Evolutionary conservation across 306 rosid species (phyloP).

Genomic region (Erythrophleum fordii): DNA sequence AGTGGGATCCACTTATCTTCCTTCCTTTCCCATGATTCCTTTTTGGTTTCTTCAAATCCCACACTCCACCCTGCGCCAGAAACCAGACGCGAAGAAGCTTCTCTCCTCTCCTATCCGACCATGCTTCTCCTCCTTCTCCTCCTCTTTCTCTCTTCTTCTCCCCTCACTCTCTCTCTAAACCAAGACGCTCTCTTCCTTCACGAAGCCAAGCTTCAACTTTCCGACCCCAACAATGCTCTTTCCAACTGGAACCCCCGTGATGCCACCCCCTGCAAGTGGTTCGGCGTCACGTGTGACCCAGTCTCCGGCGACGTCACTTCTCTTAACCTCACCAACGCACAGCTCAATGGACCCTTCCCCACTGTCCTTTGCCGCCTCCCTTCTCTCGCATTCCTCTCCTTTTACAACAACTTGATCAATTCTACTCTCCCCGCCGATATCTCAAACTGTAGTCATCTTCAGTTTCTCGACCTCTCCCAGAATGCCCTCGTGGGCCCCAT

Average conservation of each 20-base stretch:
- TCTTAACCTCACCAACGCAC: conserved; percentile 40
- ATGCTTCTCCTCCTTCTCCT: conserved; percentile 28
- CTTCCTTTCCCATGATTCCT: background rate
- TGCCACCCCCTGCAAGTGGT: conserved; percentile 69
- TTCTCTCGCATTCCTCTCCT: conserved; percentile 57
- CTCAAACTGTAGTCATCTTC: conserved; percentile 50
- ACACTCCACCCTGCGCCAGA: background rate
- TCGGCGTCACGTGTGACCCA: conserved; percentile 49
- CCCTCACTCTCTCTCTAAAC: conserved; percentile 49
- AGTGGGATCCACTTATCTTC: background rate
- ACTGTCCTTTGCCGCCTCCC: conserved; percentile 62
- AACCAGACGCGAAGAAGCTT: background rate
- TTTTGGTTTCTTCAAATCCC: background rate
- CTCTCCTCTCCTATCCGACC: background rate
- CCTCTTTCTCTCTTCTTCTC: conserved; percentile 29
- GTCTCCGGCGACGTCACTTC: conserved; percentile 42
- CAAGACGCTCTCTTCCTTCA: conserved; percentile 76
- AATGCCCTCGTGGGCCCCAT: conserved; percentile 59
- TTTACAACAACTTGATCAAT: conserved; percentile 47
- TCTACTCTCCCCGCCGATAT: conserved; percentile 44
- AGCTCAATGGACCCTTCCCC: conserved; percentile 60
- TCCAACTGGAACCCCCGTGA: conserved; percentile 61
- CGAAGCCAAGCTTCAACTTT: conserved; percentile 51
- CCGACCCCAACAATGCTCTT: conserved; percentile 52
- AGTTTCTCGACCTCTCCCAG: conserved; percentile 52